phyloP scores from a whole-genome alignment of 108 stramenopile genomes.

The Nitzschia palea region DNA sequence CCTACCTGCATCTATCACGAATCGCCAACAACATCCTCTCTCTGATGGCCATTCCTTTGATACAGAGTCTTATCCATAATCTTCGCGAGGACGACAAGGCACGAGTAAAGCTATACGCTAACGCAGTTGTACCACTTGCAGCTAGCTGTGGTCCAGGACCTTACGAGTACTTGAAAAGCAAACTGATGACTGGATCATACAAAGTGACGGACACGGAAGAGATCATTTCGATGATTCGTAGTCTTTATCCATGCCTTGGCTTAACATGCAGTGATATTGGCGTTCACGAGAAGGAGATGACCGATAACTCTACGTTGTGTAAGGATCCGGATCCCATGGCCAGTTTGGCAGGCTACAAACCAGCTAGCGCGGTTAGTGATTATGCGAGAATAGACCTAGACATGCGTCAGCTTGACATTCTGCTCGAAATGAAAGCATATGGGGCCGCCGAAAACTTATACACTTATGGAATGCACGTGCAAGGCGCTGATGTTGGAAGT shows the following conservation, averaged over 20 bases:
- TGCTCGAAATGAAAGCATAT: conserved; percentile 70
- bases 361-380: conserved; percentile 54
- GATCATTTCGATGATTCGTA: conserved; percentile 50
- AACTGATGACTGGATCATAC: conserved; percentile 43
- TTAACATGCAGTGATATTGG: conserved; percentile 75
- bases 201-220: conserved; percentile 50
- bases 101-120: conserved; percentile 63
- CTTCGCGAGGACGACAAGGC: conserved; percentile 48
- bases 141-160: conserved; percentile 54
- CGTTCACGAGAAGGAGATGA: conserved; percentile 35
- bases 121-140: conserved; percentile 66
- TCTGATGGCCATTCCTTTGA: conserved; percentile 68
- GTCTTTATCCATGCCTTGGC: conserved; percentile 70
- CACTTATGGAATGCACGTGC: conserved; percentile 55
- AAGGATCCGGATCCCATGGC: conserved; percentile 20
- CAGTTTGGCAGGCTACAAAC: conserved; percentile 61
- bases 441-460: conserved; percentile 66
- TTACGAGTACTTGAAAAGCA: conserved; percentile 56
- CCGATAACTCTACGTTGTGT: conserved; percentile 19
- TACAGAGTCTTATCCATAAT: conserved; percentile 64
- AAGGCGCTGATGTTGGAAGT: conserved; percentile 19
- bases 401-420: conserved; percentile 60
- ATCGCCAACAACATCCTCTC: conserved; percentile 65
- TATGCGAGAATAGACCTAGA: conserved; percentile 71
- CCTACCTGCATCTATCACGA: conserved; percentile 43